Conservation (phyloP, 1,284 basidiomycete species). For the Leccinum subrobustum region DNA sequence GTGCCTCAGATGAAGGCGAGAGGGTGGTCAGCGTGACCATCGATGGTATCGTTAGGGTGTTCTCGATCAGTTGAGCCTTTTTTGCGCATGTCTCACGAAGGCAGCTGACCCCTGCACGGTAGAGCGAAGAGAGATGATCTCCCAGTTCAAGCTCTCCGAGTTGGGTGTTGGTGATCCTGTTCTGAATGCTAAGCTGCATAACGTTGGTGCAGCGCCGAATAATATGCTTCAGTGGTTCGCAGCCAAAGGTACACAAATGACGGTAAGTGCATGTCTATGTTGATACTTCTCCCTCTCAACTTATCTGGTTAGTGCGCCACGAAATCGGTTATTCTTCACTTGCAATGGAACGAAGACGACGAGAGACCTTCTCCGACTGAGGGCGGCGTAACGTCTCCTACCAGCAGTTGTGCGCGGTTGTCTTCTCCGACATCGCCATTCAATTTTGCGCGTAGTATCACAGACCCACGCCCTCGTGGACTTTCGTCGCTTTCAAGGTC, state of each 20-base stretch:
- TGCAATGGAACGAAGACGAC: constrained; percentile 81
- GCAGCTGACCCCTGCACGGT: constrained; percentile 6
- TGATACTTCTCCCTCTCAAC: not conserved
- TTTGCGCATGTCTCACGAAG: not conserved
- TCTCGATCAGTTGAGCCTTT: constrained; percentile 73
- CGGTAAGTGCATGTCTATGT: constrained; percentile 46
- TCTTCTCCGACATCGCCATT: constrained; percentile 29
- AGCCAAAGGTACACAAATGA: constrained; percentile 87
- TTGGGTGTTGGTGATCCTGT: constrained; percentile 69
- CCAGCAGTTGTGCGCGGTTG: constrained; percentile 17
- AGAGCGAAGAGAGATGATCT: constrained; percentile 85
- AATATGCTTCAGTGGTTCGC: constrained; percentile 93
- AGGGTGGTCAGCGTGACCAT: constrained; percentile 87
- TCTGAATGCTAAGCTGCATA: constrained; percentile 62
- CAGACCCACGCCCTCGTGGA: constrained; percentile 38
- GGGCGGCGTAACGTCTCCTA: constrained; percentile 19
- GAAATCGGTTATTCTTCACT: constrained; percentile 82
- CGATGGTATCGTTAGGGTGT: constrained; percentile 87
- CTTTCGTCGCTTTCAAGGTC: constrained; percentile 48
- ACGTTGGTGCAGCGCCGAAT: constrained; percentile 75
- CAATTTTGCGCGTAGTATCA: constrained; percentile 21
- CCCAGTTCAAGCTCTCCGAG: constrained; percentile 84
- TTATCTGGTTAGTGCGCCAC: constrained; percentile 68
- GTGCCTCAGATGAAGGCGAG: constrained; percentile 60
- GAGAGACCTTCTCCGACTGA: constrained; percentile 27